Conservation (phyloP, 2,329 filamentous ascomycete species). For the Penicillium palitans region DNA sequence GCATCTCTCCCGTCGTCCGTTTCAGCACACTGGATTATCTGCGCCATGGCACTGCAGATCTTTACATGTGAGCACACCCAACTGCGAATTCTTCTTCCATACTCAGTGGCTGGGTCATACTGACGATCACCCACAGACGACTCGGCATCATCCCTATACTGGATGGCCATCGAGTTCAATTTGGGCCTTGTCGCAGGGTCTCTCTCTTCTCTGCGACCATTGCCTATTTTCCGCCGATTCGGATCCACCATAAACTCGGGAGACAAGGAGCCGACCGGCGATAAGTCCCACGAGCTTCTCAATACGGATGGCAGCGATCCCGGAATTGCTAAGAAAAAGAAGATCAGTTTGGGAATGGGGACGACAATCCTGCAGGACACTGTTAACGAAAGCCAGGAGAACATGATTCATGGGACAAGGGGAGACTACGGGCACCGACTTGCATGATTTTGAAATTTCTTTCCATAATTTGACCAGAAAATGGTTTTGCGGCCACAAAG, state of each 20-base stretch:
- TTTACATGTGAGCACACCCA: conserved; percentile 20
- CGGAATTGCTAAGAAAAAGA: neutral
- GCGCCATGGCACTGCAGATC: conserved; percentile 13
- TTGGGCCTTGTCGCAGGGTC: conserved; percentile 23
- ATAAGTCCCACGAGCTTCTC: neutral
- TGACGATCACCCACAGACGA: conserved; percentile 7
- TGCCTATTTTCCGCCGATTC: conserved; percentile 11
- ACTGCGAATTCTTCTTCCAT: neutral
- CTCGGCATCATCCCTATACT: conserved; percentile 19
- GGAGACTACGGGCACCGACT: neutral
- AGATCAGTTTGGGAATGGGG: neutral
- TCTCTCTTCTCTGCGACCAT: conserved; percentile 15
- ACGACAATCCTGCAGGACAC: conserved; percentile 4
- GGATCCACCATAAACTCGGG: conserved; percentile 2
- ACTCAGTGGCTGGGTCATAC: neutral
- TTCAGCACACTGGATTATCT: conserved; percentile 20
- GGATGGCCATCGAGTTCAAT: conserved; percentile 27
- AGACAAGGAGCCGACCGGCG: neutral
- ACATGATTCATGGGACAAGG: neutral
- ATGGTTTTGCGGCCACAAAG: neutral
- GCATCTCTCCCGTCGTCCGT: conserved; percentile 21
- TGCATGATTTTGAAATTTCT: neutral
- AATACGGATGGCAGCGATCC: neutral
- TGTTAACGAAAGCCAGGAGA: conserved; percentile 9
- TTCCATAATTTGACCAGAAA: neutral